phyloP scores from a whole-genome alignment of 768 basidiomycete genomes.

The Trametes coccinea region DNA sequence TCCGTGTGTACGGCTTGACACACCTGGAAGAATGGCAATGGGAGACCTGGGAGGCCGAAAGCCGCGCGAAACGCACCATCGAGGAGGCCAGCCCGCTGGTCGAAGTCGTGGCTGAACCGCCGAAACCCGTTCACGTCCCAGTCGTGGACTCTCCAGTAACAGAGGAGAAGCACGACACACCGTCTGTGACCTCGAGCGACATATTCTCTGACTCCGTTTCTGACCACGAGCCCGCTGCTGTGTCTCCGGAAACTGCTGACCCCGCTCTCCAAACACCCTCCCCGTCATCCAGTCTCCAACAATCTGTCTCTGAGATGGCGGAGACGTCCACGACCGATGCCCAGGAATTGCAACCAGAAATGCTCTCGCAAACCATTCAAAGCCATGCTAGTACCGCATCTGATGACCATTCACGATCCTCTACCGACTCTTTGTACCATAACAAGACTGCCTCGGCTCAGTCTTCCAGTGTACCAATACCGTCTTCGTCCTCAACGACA shows the following conservation, averaged over 20 bases:
- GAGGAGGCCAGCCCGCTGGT: slow-evolving; percentile 27
- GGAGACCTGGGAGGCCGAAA: slow-evolving; percentile 80
- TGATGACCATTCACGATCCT: slow-evolving; percentile 20
- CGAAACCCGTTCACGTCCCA: slow-evolving; percentile 21
- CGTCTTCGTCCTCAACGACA: slow-evolving; percentile 8
- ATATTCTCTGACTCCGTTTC: not conserved
- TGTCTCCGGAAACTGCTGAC: not conserved
- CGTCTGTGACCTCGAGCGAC: not conserved
- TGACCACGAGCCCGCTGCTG: not conserved
- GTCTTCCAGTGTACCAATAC: slow-evolving; percentile 1
- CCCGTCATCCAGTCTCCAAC: not conserved
- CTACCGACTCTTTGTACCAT: slow-evolving; percentile 25
- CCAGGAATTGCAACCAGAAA: not conserved
- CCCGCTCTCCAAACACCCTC: not conserved
- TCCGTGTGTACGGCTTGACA: slow-evolving; percentile 93
- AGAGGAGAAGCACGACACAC: not conserved
- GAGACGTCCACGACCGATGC: not conserved
- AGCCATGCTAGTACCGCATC: not conserved
- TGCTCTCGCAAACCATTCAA: not conserved
- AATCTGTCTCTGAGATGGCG: not conserved
- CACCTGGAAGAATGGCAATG: slow-evolving; percentile 97
- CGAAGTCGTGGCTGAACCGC: slow-evolving; percentile 29
- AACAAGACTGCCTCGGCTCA: slow-evolving; percentile 1
- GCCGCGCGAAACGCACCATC: slow-evolving; percentile 35
- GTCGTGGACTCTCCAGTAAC: not conserved